Evolutionary conservation across 306 rosid species (phyloP), one percentile per base, ranked within the genome.

Genomic region (Trifolium pratense): DNA sequence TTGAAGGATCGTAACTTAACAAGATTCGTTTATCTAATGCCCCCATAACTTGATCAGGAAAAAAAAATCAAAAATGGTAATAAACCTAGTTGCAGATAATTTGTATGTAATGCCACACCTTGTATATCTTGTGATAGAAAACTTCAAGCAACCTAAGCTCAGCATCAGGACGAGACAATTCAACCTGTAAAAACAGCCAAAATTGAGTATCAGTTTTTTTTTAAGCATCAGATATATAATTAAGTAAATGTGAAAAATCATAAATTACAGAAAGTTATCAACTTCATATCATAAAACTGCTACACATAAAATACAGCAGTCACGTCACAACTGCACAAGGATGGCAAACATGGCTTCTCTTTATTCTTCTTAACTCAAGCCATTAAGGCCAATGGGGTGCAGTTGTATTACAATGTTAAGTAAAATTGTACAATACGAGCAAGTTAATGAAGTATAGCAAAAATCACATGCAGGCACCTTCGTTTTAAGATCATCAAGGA

Each of bases 81-180:
- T 70, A 67, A 75, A 71, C 51, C 34, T 14, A 14, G 66, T 55
- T 73, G 64, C 64, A 43, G 39, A 58, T 23, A 53, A 73, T 66
- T 79, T 62, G 70, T 75, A 79, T 14, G 16, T 48, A 52, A 58
- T 37, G 3, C 67, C 81, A 59, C 26, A 92, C 96, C 98, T 92
- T 90, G 86, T 90, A 92, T 75, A 92, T 92, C 86, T 88, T 92
- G 82, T 90, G 96, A 84, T 90, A 90, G 85, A 90, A 92, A 68
- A 92, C 94, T 88, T 92, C 96, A 62, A 92, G 94, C 96, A 92
- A 66, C 86, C 98, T 84, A 71, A 92, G 94, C 79, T 92, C 96
- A 21, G 95, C 96, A 76, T 88, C 78, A 7, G 91, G 87, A 71
- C 83, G 86, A 67, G 98, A 92, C 79, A 92, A 77, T 77, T 92